Base-by-base conservation (phyloP, 2,329 filamentous ascomycete species). In the Domatiomyces catenatus region DNA sequence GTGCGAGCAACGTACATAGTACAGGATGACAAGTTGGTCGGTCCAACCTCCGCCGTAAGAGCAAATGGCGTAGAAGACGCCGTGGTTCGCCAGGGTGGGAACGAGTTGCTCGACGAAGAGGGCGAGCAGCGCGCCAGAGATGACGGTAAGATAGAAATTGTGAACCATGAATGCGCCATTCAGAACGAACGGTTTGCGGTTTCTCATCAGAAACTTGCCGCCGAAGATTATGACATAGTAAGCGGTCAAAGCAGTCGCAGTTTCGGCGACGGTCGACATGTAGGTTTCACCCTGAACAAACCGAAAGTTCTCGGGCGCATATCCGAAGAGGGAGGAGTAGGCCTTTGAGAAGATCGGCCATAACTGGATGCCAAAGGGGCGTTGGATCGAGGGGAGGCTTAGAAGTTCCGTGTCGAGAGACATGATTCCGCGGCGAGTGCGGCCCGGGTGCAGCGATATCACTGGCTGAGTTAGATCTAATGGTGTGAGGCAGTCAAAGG, bases 161-260 rank as follows among this genome's bases (percentile, higher is more conserved):
- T 98, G 90, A 65, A 95, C 77, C 72, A 94, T 85, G 76, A 96
- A 96, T 52, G 92, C 73, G 15, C 77, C 74, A 74, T 86, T 92
- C 64, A 96, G 79, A 76, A 93, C 86, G 73, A 92, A 83, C 19
- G 90, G 76, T 65, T 83, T 76, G 56, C 86, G 80, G 63, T 84
- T 83, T 71, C 86, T 86, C 92, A 98, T 96, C 61, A 88, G 66
- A 70, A 93, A 86, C 58, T 90, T 80, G 53, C 90, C 92, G 57
- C 89, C 89, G 60, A 96, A 93, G 63, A 96, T 92, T 71, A 94
- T 74, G 59, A 84, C 71, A 70, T 96, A 96, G 81, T 96, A 98
- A 66, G 85, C 72, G 64, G 87, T 72, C 61, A 95, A 82, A 66
- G 88, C 83, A 60, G 84, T 78, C 53, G 80, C 78, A 47, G 86